These are phyloP conservation scores for Aethionema arabicum DNA, from an alignment of 345 rosid species.

Conservation along the genomic window DNA sequence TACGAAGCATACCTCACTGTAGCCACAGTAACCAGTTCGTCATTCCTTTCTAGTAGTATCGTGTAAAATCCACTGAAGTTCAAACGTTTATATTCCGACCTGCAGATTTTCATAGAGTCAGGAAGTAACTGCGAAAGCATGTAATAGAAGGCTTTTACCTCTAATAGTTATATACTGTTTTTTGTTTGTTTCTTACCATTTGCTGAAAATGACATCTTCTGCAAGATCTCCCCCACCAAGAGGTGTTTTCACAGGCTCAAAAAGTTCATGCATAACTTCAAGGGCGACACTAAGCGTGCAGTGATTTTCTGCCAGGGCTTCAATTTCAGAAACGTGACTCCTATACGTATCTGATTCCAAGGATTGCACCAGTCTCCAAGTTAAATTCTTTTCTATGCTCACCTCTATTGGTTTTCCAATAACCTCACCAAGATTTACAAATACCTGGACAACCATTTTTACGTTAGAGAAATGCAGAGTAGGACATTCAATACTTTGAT, in stretches of 20 bases:
- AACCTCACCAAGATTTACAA: slow-evolving; percentile 53
- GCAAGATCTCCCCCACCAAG: slow-evolving; percentile 54
- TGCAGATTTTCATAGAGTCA: slow-evolving; percentile 33
- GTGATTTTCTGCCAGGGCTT: slow-evolving; percentile 48
- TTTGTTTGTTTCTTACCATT: slow-evolving; percentile 47
- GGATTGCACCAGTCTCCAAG: slow-evolving; percentile 65
- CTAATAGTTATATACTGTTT: slow-evolving; percentile 4
- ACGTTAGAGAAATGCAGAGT: slow-evolving; percentile 18
- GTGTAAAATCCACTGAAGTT: slow-evolving; percentile 82
- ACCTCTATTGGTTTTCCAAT: slow-evolving; percentile 60
- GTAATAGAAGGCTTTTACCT: neutral
- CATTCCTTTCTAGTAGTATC: slow-evolving; percentile 64
- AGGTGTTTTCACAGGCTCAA: slow-evolving; percentile 63
- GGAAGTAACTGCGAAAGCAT: slow-evolving; percentile 10
- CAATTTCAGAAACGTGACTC: slow-evolving; percentile 38
- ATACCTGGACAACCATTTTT: slow-evolving; percentile 50
- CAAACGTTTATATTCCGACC: slow-evolving; percentile 63
- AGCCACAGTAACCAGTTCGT: slow-evolving; percentile 66
- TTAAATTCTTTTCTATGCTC: slow-evolving; percentile 55
- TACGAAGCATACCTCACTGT: slow-evolving; percentile 53
- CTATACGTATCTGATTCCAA: slow-evolving; percentile 31
- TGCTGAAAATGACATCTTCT: slow-evolving; percentile 70
- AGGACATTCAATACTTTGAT: neutral
- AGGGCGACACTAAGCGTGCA: slow-evolving; percentile 71
- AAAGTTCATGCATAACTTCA: slow-evolving; percentile 85